Conservation (phyloP, 495 filamentous ascomycete genomes). For the Saxispiralis lemnorum region DNA sequence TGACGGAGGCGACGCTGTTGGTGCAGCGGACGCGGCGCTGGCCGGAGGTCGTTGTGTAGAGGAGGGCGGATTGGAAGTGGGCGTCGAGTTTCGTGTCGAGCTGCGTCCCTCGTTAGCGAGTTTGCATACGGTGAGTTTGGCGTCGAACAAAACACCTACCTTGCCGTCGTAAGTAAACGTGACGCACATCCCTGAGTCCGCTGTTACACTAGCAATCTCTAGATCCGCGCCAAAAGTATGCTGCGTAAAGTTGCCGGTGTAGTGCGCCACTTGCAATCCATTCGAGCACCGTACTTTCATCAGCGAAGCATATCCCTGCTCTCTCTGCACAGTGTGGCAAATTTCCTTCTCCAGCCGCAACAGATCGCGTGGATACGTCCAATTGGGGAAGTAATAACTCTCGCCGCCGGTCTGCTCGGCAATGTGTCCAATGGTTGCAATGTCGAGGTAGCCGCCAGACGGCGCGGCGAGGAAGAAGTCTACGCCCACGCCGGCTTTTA, state of each 20-base stretch:
- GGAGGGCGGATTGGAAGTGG: constrained; percentile 87
- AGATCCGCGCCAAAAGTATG: constrained; percentile 89
- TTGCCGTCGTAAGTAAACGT: constrained; percentile 95
- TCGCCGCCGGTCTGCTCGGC: constrained; percentile 75
- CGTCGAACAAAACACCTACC: constrained; percentile 12
- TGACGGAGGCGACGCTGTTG: constrained; percentile 84
- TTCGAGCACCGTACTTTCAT: constrained; percentile 99
- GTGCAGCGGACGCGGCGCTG: constrained; percentile 82
- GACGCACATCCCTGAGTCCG: constrained; percentile 82
- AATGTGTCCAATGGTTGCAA: constrained; percentile 77
- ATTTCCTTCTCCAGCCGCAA: constrained; percentile 74
- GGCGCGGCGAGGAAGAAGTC: constrained; percentile 91
- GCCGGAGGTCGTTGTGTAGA: constrained; percentile 83
- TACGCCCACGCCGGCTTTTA: constrained; percentile 68
- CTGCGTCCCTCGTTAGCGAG: constrained; percentile 10
- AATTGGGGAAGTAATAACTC: constrained; percentile 90
- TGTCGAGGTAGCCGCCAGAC: constrained; percentile 75
- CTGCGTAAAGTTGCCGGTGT: constrained; percentile 91
- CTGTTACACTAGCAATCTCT: constrained; percentile 82
- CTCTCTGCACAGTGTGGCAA: constrained; percentile 68
- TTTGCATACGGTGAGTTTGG: constrained; percentile 3
- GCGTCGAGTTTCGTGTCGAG: constrained; percentile 89
- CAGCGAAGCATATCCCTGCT: constrained; percentile 88
- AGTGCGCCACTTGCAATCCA: constrained; percentile 80
- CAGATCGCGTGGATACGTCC: constrained; percentile 68